Percentiles rank a stretch among this genome's conserved stretches.
Conservation (phyloP, 768 basidiomycete species). For the Panaeolus cyanescens region DNA sequence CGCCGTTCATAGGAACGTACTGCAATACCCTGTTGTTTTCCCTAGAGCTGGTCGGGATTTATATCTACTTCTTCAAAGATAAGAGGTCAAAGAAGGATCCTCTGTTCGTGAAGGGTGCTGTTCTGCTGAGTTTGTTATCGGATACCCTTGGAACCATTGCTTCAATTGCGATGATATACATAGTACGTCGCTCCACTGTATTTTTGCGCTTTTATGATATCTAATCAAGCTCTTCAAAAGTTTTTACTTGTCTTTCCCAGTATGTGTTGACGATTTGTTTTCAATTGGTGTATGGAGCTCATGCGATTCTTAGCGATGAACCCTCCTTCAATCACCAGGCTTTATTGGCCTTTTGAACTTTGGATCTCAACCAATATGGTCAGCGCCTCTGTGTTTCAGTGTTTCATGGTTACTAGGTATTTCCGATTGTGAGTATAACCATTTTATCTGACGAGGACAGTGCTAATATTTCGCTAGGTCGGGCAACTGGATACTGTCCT, state of each 20-base stretch:
- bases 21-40: slow-evolving; percentile 13
- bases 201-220: neutral
- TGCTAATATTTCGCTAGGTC: too few relatives aligned
- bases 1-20: slow-evolving; percentile 11
- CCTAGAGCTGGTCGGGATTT: slow-evolving; percentile 9
- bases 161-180: slow-evolving; percentile 8
- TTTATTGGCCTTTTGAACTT: slow-evolving; percentile 8
- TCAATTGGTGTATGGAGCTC: neutral
- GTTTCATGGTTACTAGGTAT: slow-evolving; percentile 11
- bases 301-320: neutral
- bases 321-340: neutral
- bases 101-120: neutral
- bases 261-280: neutral
- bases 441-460: neutral
- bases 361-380: slow-evolving; percentile 11
- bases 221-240: neutral
- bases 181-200: neutral
- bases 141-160: slow-evolving; percentile 14
- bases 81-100: slow-evolving; percentile 4
- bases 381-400: slow-evolving; percentile 8
- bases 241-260: slow-evolving; percentile 5
- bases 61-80: slow-evolving; percentile 7
- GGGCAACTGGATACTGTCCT: slow-evolving; percentile 4
- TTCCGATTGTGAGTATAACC: slow-evolving; percentile 10
- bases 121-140: slow-evolving; percentile 6